Base-by-base conservation (phyloP, 768 basidiomycete genomes). In the Coprinopsis sp. region DNA sequence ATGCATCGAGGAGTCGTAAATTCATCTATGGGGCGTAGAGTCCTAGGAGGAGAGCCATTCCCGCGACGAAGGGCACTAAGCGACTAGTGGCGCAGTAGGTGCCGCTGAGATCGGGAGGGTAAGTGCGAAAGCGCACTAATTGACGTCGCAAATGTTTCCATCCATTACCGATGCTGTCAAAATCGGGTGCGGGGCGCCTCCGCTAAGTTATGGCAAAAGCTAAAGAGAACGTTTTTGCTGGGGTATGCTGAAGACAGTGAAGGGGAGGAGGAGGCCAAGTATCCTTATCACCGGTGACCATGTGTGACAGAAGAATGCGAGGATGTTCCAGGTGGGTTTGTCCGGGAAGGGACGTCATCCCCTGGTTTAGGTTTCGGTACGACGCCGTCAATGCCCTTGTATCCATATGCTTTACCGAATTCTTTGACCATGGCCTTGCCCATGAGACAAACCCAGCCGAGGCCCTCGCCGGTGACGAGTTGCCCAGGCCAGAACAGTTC, bases 401-500 rank as follows among this genome's bases (percentile, higher is more conserved):
- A 91, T 10, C 82, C 84, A 63, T 83, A 81, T 27, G 79, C 73
- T 57, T 79, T 81, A 51, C 87, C 86, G 56, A 87, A 84, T 58
- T 91, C 88, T 55, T 77, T 80, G 58, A 91, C 79, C 88, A 91
- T 91, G 31, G 87, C 82, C 59, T 84, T 86, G 55, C 87, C 87
- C 79, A 91, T 83, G 23, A 85, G 70, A 62, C 87, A 90, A n/a
- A 89, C 80, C 88, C 88, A 91, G 18, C 83, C 88, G 24, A 91
- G 71, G 39, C 88, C 88, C 61, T 87, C 84, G 33, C 85, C 86
- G 24, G 76, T 84, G 48, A 81, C 69, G 28, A 77, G 71, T 56
- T 87, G 82, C 33, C 81, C 81, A 0, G 87, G 88, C 88, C 87
- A 90, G 58, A 80, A 87, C n/a, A 91, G 69, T 57, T 90, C 88